A percentile compares a stretch with the other conserved stretches of the same genome.
These are phyloP conservation scores for Hypsizygus marmoreus DNA, from an alignment of 768 basidiomycete species.

Conservation along the genomic window DNA sequence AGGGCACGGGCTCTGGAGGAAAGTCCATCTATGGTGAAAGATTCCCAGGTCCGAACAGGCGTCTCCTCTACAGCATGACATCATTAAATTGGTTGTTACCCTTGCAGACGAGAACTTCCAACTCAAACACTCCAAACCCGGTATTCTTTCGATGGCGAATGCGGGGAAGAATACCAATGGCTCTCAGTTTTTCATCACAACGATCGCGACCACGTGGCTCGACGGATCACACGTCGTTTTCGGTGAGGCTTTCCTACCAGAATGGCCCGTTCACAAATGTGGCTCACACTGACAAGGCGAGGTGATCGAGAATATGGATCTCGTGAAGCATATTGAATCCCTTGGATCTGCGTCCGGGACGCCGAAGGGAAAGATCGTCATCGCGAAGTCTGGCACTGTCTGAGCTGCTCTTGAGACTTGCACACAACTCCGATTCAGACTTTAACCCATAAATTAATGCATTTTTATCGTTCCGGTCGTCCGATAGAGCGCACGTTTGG, in stretches of 20 bases:
- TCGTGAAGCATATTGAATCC: conserved; percentile 62
- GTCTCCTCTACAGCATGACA: conserved; percentile 16
- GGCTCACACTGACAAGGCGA: conserved; percentile 41
- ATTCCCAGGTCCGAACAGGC: conserved; percentile 61
- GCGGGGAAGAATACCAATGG: conserved; percentile 81
- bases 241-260: conserved; percentile 24
- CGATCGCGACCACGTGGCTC: conserved; percentile 65
- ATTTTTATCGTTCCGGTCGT: no score
- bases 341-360: conserved; percentile 40
- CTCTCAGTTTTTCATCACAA: conserved; percentile 84
- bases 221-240: conserved; percentile 39
- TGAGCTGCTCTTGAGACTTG: conserved; percentile 5
- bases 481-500: no score
- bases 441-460: conserved; percentile 1
- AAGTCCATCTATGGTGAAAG: conserved; percentile 83
- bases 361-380: conserved; percentile 49
- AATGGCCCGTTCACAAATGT: background rate
- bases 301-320: conserved; percentile 60
- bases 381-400: conserved; percentile 36
- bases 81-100: no score
- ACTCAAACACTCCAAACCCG: conserved; percentile 66
- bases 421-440: background rate
- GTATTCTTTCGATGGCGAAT: conserved; percentile 80
- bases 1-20: conserved; percentile 72
- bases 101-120: conserved; percentile 89